Evolutionary conservation across 164 flowering plant species (phyloP), one percentile per base, ranked within the genome.

Genomic region (Vitis rupestris): DNA sequence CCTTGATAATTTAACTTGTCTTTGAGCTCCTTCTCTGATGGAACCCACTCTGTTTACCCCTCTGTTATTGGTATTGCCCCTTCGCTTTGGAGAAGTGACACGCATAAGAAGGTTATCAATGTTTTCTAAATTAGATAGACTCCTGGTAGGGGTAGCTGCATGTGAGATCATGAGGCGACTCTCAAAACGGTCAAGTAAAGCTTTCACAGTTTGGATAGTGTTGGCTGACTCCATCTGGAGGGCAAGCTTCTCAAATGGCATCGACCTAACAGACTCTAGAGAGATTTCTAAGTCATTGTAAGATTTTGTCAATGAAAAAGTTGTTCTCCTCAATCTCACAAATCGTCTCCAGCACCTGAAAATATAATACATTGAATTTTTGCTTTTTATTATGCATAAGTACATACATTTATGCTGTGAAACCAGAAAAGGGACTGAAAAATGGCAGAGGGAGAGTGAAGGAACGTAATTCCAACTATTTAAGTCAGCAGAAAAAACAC

Each of bases 231-330:
- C 97, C 64, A 93, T 90, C 71, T 71, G 75, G 52, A 76, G 61
- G 29, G 98, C 99, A 80, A 96, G 87, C 75, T 88, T 93, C 80
- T 93, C 99, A 82, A 93, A 96, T 29, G 97, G 99, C 89, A 93
- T 83, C 50, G 84, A 81, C 79, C 78, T 85, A 15, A 88, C 88
- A 37, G 76, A 63, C 16, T 63, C 75, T 68, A 83, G 85, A 75
- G 83, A 87, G n/a, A 96, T 85, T 58, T 79, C 78, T 74, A 93
- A 72, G 4, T 82, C 78, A 70, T 79, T 79, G 72, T 78, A 90
- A 57, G 86, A 87, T 76, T 83, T 88, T 57, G 90, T 84, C 80
- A 96, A 76, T 12, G 82, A 72, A 44, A 83, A 79, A 11, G 99
- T 96, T 6, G 96, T 93, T 66, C 76, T 86, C 71, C 80, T 87